A percentile compares a stretch with the other conserved stretches of the same genome.
These are phyloP conservation scores for Pseudopyricularia javanii DNA, from an alignment of 2,329 filamentous ascomycete species.

Conservation along the genomic window DNA sequence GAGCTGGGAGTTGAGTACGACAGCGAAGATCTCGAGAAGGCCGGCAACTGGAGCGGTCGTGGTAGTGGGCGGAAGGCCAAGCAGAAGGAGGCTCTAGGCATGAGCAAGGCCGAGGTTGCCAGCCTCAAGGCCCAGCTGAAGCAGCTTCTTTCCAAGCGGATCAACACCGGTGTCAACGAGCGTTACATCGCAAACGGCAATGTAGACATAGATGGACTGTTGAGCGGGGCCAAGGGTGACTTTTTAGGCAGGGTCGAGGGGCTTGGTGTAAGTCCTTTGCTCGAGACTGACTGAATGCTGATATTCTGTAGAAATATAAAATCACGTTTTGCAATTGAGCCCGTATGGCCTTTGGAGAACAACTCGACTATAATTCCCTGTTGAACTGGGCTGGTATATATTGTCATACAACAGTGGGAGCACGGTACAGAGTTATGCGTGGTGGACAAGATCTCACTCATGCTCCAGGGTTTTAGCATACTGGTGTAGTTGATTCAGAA, in stretches of 20 bases:
- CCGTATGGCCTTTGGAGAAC: neutral
- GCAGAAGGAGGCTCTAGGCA: slow-evolving; percentile 53
- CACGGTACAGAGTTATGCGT: no score
- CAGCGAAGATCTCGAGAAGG: slow-evolving; percentile 66
- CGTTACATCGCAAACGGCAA: slow-evolving; percentile 70
- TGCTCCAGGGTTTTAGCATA: no score
- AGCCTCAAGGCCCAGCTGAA: slow-evolving; percentile 61
- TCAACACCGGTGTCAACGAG: slow-evolving; percentile 83
- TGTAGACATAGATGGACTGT: slow-evolving; percentile 69
- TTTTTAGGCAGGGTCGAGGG: slow-evolving; percentile 46
- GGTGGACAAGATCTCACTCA: no score
- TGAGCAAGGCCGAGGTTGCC: slow-evolving; percentile 64
- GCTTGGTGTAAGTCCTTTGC: slow-evolving; percentile 15
- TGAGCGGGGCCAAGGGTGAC: slow-evolving; percentile 50
- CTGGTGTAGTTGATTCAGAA: no score
- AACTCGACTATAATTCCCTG: no score
- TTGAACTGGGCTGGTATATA: no score
- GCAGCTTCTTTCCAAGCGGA: slow-evolving; percentile 54
- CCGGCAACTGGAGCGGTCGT: slow-evolving; percentile 50
- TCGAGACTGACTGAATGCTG: neutral
- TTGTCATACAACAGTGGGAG: no score
- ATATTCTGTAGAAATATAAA: neutral
- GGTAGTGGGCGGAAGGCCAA: slow-evolving; percentile 64
- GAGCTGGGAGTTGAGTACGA: slow-evolving; percentile 93
- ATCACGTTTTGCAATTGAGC: neutral